Evolutionary conservation across 2,329 filamentous ascomycete genomes (phyloP), one percentile per base, ranked within the genome.

Genomic region (Aspergillus latus): DNA sequence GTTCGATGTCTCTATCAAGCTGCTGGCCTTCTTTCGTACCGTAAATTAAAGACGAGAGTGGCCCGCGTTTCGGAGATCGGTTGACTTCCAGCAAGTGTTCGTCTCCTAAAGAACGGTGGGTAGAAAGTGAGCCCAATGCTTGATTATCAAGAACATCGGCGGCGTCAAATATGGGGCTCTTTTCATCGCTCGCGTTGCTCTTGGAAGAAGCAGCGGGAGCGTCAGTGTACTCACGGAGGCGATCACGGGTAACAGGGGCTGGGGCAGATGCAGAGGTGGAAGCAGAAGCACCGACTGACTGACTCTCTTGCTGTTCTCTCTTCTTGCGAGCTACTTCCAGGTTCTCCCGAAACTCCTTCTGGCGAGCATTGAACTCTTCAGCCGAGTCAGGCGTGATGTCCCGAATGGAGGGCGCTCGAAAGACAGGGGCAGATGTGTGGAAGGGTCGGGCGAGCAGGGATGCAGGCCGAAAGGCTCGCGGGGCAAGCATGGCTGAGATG

Each of bases 1-100:
- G 87, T 78, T 97, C 92, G 69, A 99, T 93, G 77, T 97, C 93
- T 62, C 90, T 89, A 70, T 99, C 94, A 72, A 97, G 85, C 78
- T 96, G 89, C 59, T 92, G 87, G 32, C 92, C 94, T 76, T 97
- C 93, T 70, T 94, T 92, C 11, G 94, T 99, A 68, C 94, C 94
- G 76, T 99, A 97, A 71, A 99, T 96, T 65, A 99, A 84, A 66
- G 88, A 93, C 36, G 89, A 88, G 57, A 99, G 76, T 39, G 89
- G 85, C 13, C 84, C 88, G 60, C 88, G 89, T 72, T 87, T 89
- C 54, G 82, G 78, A 50, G 80, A 71, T 62, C 85, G 82, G 55
- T 79, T 80, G 60, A 82, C 78, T 68, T 89, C 84, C 61, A 83
- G 80, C 66, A 80, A 77, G 66, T 82, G 81, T 74, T 79, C 80